Percentiles rank a stretch among this genome's conserved stretches.
These are phyloP conservation scores for Termitomyces sp. DNA, from an alignment of 768 basidiomycete genomes.

Conservation along the genomic window DNA sequence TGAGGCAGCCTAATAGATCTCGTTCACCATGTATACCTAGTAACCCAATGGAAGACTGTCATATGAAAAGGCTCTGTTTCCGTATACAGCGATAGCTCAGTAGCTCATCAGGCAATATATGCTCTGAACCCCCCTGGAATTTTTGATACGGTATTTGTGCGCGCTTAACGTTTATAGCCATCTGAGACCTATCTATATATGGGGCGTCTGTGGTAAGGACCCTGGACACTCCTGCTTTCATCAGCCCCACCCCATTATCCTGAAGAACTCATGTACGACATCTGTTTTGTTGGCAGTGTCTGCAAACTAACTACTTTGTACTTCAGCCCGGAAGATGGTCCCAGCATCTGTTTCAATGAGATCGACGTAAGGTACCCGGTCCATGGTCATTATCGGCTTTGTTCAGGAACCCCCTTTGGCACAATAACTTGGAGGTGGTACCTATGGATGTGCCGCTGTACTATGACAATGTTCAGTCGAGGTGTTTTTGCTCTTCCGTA, in stretches of 20 bases:
- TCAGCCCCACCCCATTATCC: slow-evolving; percentile 1
- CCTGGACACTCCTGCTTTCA: slow-evolving; percentile 10
- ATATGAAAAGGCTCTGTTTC: background rate
- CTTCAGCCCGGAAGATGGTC: background rate
- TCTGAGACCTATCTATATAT: background rate
- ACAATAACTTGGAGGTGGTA: background rate
- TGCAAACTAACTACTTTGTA: background rate
- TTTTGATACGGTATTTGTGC: background rate
- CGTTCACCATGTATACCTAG: background rate
- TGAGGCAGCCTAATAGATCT: slow-evolving; percentile 36
- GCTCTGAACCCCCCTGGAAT: background rate
- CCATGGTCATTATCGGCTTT: background rate
- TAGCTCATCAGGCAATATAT: background rate
- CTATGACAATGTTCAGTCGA: background rate
- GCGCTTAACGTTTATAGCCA: slow-evolving; percentile 3
- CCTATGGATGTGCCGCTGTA: background rate
- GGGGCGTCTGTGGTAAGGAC: slow-evolving; percentile 4
- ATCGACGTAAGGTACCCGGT: background rate
- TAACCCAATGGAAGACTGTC: background rate
- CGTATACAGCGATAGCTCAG: slow-evolving; percentile 5
- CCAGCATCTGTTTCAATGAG: slow-evolving; percentile 8
- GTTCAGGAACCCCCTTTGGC: background rate
- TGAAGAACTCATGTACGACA: slow-evolving; percentile 3
- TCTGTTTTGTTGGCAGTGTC: slow-evolving; percentile 8
- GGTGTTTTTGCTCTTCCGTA: background rate